phyloP scores from a whole-genome alignment of 2,329 filamentous ascomycete species.

The Neopestalotiopsis sp. region DNA sequence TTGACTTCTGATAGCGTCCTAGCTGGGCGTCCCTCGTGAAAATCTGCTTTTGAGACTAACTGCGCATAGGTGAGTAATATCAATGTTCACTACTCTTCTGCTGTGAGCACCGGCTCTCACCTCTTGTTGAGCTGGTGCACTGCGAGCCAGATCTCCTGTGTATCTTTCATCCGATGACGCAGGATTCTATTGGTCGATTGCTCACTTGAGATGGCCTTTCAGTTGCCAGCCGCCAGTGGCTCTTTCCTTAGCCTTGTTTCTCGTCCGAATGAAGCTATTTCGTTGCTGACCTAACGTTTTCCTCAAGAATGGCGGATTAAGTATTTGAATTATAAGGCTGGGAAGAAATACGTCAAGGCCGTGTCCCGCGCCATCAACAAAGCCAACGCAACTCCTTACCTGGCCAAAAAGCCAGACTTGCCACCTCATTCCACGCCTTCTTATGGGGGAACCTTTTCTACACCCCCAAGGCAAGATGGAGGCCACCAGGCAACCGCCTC shows the following conservation, averaged over 20 bases:
- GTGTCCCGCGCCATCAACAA: conserved; percentile 74
- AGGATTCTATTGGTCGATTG: not conserved
- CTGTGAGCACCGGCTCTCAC: not conserved
- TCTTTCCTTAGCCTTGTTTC: not conserved
- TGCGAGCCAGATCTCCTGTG: not conserved
- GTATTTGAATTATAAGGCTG: conserved; percentile 93
- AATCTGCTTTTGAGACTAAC: conserved; percentile 1
- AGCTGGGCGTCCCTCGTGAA: not conserved
- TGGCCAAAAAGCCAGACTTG: conserved; percentile 36
- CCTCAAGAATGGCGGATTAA: conserved; percentile 83
- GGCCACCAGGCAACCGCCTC: conserved; percentile 12
- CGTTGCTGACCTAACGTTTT: not conserved
- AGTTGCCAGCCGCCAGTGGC: not conserved
- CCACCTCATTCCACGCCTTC: conserved; percentile 38
- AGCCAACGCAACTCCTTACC: conserved; percentile 57
- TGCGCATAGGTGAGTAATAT: not conserved
- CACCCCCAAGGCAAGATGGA: conserved; percentile 27
- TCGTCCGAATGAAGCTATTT: not conserved
- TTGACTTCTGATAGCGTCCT: conserved; percentile 13
- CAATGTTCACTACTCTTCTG: not conserved
- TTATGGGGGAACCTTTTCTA: conserved; percentile 33
- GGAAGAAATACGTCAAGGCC: conserved; percentile 92
- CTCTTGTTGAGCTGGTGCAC: not conserved
- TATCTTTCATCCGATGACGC: not conserved
- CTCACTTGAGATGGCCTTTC: not conserved